Percentiles rank a stretch among this genome's conserved stretches.
phyloP scores from a whole-genome alignment of 495 filamentous ascomycete species.

The Talaromyces proteolyticus region DNA sequence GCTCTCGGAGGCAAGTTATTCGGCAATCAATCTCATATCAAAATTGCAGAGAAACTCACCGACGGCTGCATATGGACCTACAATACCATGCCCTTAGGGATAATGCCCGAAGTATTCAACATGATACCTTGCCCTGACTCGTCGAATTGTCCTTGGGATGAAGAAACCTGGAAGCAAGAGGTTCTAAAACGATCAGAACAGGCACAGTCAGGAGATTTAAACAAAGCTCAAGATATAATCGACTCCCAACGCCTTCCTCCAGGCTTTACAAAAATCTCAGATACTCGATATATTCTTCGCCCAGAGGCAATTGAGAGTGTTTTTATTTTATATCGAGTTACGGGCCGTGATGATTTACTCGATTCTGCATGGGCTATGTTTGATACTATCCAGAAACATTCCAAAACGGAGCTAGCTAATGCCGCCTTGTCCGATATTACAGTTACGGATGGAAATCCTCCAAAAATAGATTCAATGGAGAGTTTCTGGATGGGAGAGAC shows the following conservation, averaged over 20 bases:
- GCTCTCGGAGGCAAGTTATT: conserved; percentile 76
- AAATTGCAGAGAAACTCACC: conserved; percentile 64
- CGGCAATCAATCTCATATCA: conserved; percentile 54
- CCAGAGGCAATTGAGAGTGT: conserved; percentile 56
- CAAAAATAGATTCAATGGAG: conserved; percentile 36
- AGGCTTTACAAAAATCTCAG: conserved; percentile 28
- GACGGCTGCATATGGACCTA: conserved; percentile 86
- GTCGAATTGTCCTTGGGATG: conserved; percentile 30
- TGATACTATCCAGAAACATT: conserved; percentile 40
- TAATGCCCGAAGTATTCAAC: conserved; percentile 40
- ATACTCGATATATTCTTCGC: conserved; percentile 32
- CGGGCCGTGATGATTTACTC: conserved; percentile 47
- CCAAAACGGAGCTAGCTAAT: conserved; percentile 41
- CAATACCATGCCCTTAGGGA: conserved; percentile 24
- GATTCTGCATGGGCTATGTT: conserved; percentile 65
- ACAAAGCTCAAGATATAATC: conserved; percentile 16
- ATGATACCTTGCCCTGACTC: conserved; percentile 24
- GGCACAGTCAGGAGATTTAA: no score
- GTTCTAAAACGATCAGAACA: conserved; percentile 10
- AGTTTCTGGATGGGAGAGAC: conserved; percentile 60
- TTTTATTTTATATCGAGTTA: conserved; percentile 59
- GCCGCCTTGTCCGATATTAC: conserved; percentile 43
- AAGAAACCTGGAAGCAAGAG: conserved; percentile 25
- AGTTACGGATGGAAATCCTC: conserved; percentile 7
- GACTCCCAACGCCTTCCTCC: conserved; percentile 21